These are phyloP conservation scores for Nothopassalora personata DNA, from an alignment of 2,329 filamentous ascomycete genomes.

Conservation along the genomic window DNA sequence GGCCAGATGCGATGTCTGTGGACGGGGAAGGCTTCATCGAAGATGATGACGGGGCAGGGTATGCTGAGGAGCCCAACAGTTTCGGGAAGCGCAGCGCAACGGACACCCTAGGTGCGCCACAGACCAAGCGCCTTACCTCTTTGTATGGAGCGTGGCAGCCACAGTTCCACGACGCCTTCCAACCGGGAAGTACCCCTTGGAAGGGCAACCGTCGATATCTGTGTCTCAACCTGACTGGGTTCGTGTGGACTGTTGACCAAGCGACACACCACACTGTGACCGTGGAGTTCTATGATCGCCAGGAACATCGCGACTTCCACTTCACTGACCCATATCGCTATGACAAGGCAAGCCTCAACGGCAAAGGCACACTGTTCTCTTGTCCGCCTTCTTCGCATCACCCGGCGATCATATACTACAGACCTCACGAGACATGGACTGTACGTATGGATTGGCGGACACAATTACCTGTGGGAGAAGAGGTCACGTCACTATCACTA, in stretches of 20 bases:
- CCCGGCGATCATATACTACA: conserved; percentile 85
- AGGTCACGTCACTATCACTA: conserved; percentile 79
- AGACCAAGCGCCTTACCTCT: conserved; percentile 50
- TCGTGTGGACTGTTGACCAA: conserved; percentile 95
- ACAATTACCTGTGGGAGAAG: conserved; percentile 78
- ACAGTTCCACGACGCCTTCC: conserved; percentile 76
- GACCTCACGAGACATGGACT: conserved; percentile 96
- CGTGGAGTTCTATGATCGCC: conserved; percentile 95
- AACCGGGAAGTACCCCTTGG: conserved; percentile 94
- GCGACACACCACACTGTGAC: conserved; percentile 84
- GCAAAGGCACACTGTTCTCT: conserved; percentile 79
- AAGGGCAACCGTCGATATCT: conserved; percentile 89
- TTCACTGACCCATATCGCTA: conserved; percentile 95
- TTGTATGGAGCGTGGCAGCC: conserved; percentile 50
- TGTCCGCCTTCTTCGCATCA: conserved; percentile 62
- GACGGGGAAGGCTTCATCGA: conserved; percentile 79
- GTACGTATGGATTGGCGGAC: conserved; percentile 85
- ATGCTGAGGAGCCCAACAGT: conserved; percentile 60
- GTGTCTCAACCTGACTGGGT: conserved; percentile 86
- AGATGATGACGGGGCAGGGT: conserved; percentile 92
- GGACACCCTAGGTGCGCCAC: conserved; percentile 34
- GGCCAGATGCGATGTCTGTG: conserved; percentile 53
- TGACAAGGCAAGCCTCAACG: conserved; percentile 87
- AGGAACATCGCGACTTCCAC: conserved; percentile 88
- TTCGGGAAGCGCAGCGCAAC: conserved; percentile 55